Evolutionary conservation across 2,329 filamentous ascomycete genomes (phyloP).

Genomic region (Pestalotiopsis sp.): DNA sequence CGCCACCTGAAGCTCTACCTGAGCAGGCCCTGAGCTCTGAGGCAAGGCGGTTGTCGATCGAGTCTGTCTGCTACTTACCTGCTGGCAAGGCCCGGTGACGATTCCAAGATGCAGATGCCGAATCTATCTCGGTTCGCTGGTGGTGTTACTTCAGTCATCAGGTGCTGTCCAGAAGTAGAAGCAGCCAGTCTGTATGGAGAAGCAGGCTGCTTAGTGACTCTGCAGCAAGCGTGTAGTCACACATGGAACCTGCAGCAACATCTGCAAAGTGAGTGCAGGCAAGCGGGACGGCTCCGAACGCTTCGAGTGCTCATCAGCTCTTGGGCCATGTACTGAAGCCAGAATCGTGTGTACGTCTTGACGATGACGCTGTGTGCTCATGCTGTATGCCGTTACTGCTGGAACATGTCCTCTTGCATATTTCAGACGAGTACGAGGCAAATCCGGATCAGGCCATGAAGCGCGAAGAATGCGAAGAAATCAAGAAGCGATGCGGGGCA

Average conservation of each 20-base stretch:
- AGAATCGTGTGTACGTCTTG: not conserved
- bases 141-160: constrained; percentile 1
- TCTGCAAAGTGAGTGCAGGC: constrained; percentile 1
- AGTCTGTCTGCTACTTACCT: not conserved
- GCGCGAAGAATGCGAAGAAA: not conserved
- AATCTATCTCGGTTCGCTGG: constrained; percentile 10
- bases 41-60: constrained; percentile 1
- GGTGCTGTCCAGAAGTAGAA: not conserved
- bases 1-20: constrained; percentile 4
- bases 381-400: not conserved
- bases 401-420: not conserved
- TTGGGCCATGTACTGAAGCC: not conserved
- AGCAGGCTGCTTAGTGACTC: not conserved
- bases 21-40: not conserved
- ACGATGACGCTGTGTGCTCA: not conserved
- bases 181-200: not conserved
- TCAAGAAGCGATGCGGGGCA: constrained; percentile 6
- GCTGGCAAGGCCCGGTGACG: not conserved
- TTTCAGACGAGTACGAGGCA: not conserved
- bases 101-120: constrained; percentile 14
- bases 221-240: not conserved
- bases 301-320: not conserved
- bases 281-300: not conserved
- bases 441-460: constrained; percentile 4
- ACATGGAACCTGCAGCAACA: constrained; percentile 6